phyloP scores from a whole-genome alignment of 352 stramenopile genomes.

The Phytophthora meadii region DNA sequence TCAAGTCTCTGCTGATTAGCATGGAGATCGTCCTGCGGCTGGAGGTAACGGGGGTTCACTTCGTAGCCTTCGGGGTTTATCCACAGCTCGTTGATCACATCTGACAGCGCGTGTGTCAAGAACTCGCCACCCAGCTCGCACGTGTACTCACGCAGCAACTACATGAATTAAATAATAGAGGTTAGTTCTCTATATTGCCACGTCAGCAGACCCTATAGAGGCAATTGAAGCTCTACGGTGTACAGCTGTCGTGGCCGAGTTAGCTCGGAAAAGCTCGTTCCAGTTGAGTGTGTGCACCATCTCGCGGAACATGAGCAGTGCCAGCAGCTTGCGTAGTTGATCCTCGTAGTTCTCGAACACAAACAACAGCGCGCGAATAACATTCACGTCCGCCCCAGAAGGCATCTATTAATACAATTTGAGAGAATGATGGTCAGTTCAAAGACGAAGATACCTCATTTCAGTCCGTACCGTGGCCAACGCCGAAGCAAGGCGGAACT shows the following conservation, averaged over 20 bases:
- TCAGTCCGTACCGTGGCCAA: conserved; percentile 48
- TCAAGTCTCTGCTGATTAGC: conserved; percentile 66
- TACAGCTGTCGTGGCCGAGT: conserved; percentile 74
- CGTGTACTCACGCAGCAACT: conserved; percentile 82
- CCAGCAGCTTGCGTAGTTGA: conserved; percentile 70
- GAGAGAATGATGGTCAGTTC: conserved; percentile 3
- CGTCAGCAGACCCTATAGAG: conserved; percentile 5
- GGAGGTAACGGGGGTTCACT: conserved; percentile 66
- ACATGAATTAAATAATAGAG: not conserved
- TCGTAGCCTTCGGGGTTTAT: conserved; percentile 55
- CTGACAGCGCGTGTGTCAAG: conserved; percentile 58
- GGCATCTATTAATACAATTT: conserved; percentile 20
- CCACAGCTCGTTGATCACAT: conserved; percentile 65
- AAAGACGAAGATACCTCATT: too few species aligned
- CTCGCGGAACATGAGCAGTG: conserved; percentile 77
- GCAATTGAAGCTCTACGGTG: conserved; percentile 15
- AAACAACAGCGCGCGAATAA: conserved; percentile 74
- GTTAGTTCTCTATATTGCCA: conserved; percentile 5
- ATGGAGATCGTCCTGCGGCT: conserved; percentile 46
- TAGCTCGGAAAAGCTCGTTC: conserved; percentile 86
- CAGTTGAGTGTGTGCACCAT: conserved; percentile 84
- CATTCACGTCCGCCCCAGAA: conserved; percentile 51
- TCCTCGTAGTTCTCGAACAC: conserved; percentile 81
- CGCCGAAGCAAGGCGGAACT: conserved; percentile 76
- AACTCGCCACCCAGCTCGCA: conserved; percentile 76